Percentiles rank a stretch among this genome's conserved stretches.
Conservation (phyloP, 2,329 filamentous ascomycete genomes). For the Rugonectria rugulosa region DNA sequence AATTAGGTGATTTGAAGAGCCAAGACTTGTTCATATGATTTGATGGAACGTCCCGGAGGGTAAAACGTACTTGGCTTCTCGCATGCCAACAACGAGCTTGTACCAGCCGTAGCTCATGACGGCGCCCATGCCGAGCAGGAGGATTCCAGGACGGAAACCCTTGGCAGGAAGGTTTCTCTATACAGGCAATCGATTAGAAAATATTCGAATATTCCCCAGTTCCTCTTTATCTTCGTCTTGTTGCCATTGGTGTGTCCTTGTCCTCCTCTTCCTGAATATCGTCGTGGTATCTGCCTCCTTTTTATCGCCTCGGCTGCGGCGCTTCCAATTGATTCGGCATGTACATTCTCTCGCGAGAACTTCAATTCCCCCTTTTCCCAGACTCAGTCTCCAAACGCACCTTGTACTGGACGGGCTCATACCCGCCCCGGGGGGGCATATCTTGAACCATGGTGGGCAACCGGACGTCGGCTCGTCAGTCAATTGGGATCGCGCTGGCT, state of each 20-base stretch:
- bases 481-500: conserved; percentile 26
- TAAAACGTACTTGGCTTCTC: conserved; percentile 86
- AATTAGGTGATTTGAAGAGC: no score
- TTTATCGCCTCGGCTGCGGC: neutral
- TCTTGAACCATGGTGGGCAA: conserved; percentile 86
- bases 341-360: neutral
- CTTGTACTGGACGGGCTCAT: conserved; percentile 97
- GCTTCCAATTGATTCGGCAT: neutral
- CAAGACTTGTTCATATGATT: no score
- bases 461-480: conserved; percentile 23
- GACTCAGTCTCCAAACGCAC: conserved; percentile 55
- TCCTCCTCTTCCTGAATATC: no score
- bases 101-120: conserved; percentile 94
- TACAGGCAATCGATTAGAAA: conserved; percentile 19
- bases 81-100: conserved; percentile 79
- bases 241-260: neutral
- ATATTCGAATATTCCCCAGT: no score
- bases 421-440: conserved; percentile 94
- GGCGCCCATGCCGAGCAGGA: conserved; percentile 78
- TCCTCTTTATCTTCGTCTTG: no score
- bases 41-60: neutral
- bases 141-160: conserved; percentile 84
- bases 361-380: neutral
- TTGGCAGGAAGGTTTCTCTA: conserved; percentile 91
- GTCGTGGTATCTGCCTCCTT: no score